Base-by-base conservation (phyloP, 83 land plant genomes). In the Diphasiastrum complanatum region DNA sequence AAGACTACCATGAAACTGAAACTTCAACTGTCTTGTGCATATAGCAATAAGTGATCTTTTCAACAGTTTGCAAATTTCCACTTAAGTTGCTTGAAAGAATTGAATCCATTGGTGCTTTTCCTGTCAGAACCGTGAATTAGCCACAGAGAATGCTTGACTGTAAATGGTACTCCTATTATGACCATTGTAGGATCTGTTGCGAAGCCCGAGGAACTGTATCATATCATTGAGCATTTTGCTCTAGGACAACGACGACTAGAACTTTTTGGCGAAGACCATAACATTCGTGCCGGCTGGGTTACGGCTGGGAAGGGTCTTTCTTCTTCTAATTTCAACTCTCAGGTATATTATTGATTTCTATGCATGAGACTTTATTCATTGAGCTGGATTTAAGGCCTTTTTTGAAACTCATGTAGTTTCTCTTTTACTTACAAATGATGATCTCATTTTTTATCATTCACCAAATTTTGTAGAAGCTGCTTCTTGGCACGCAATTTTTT, bases 211-310 rank as follows among this genome's bases (percentile, higher is more conserved):
- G 99, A 93, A 65, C 79, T 93, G 66, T 93, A 93, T 51, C 83
- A 95, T 30, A 93, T 93, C 14, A 81, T 93, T 63, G 99, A 93
- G 69, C 99, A 93, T 72, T 93, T 93, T 69, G 81, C 96, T 20
- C 85, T 85, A 46, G 99, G 99, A 22, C 78, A 84, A 37, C 78
- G 99, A 50, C 79, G 99, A 18, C 80, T 93, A 48, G 99, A 93
- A 67, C 88, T 93, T 35, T 93, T 93, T 73, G 99, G 99, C 58
- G 99, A 86, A 70, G 99, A 93, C 64, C 99, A 93, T 61, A 93
- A 93, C 73, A 93, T 93, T 43, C 81, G 99, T 16, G 63, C 96
- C 56, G 99, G 99, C 20, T 93, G 99, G 99, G 79, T 93, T 27
- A 93, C 99, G 2, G 83, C 86, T 12, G 99, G 99, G 32, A 83